Percentiles rank a stretch among this genome's conserved stretches.
These are phyloP conservation scores for Fusarium goolgardi DNA, from an alignment of 2,329 filamentous ascomycete genomes.

Conservation along the genomic window DNA sequence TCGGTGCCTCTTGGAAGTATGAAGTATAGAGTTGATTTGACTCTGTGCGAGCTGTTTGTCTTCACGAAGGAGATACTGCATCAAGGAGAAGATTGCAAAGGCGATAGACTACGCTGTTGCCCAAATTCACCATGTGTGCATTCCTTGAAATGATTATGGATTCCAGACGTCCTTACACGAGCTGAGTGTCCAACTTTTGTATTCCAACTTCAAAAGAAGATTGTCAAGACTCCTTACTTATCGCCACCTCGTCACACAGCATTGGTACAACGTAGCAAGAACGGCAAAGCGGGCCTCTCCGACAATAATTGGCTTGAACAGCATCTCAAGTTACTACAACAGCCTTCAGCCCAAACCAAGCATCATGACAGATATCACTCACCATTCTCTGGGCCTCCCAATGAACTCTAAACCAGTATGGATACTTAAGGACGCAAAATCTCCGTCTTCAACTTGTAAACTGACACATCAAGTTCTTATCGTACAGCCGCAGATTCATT, in stretches of 20 bases:
- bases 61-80: not conserved
- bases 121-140: not conserved
- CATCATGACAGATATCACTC: not conserved
- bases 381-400: not conserved
- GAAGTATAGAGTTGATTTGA: not conserved
- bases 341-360: not conserved
- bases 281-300: not conserved
- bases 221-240: not conserved
- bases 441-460: not conserved
- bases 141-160: not conserved
- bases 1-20: not conserved
- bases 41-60: not conserved
- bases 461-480: too few species aligned
- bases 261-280: not conserved
- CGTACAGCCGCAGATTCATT: not conserved
- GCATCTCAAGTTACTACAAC: not conserved
- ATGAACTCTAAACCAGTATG: not conserved
- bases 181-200: fast-evolving
- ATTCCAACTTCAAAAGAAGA: not conserved
- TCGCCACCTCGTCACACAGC: not conserved
- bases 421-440: not conserved
- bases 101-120: not conserved
- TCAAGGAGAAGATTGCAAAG: not conserved
- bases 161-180: not conserved
- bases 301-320: not conserved